A percentile compares a stretch with the other conserved stretches of the same genome.
phyloP scores from a whole-genome alignment of 495 filamentous ascomycete genomes.

The Tricharina praecox region DNA sequence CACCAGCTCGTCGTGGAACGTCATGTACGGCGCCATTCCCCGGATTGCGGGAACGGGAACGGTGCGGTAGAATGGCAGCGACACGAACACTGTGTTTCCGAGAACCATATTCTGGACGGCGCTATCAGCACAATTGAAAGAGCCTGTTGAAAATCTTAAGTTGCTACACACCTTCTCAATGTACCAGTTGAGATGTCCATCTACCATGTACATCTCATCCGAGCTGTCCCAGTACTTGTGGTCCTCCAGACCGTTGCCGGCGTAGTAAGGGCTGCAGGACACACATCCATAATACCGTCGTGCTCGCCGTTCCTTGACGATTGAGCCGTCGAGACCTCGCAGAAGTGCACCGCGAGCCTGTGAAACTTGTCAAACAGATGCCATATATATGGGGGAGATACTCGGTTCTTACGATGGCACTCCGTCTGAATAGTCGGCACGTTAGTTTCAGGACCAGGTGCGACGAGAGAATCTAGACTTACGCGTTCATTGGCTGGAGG shows the following conservation, averaged over 20 bases:
- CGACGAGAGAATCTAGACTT: constrained; percentile 25
- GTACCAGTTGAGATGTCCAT: constrained; percentile 1
- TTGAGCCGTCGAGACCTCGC: constrained; percentile 17
- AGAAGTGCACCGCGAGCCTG: constrained; percentile 17
- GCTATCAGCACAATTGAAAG: not conserved
- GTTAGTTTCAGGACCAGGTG: constrained; percentile 6
- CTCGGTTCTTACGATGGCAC: constrained; percentile 16
- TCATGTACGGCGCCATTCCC: not conserved
- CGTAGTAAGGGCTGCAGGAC: not conserved
- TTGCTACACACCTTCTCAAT: constrained; percentile 1
- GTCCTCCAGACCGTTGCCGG: not conserved
- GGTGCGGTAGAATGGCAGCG: not conserved
- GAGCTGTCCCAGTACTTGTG: not conserved
- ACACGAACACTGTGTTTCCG: not conserved
- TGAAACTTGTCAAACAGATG: constrained; percentile 20
- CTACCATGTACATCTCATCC: not conserved
- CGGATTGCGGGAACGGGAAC: not conserved
- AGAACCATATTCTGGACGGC: not conserved
- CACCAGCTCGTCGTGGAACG: not conserved
- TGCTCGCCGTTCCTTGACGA: constrained; percentile 18
- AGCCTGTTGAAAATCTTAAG: not conserved
- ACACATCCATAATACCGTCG: constrained; percentile 15
- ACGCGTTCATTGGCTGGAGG: constrained; percentile 46
- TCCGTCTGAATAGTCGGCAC: constrained; percentile 9
- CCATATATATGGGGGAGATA: too few relatives aligned